These are phyloP conservation scores for Alternaria arbusti DNA, from an alignment of 2,329 filamentous ascomycete species.

Conservation along the genomic window DNA sequence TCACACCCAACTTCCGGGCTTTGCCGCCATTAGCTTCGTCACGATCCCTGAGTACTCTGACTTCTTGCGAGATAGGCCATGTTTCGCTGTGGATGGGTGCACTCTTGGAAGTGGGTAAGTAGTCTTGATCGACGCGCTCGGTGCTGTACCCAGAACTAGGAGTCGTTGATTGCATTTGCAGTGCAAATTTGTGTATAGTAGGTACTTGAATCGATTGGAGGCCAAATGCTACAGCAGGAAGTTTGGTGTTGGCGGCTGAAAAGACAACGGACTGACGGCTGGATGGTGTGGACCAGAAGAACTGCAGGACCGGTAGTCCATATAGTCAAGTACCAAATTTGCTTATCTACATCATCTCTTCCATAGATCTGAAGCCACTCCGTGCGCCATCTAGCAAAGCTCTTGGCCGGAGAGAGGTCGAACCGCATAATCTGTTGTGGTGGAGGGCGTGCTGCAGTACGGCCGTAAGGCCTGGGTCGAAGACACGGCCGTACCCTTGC, in stretches of 20 bases:
- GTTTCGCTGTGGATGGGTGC: not conserved
- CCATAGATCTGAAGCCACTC: not conserved
- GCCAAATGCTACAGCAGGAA: not conserved
- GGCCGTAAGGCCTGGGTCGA: not conserved
- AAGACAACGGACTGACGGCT: not conserved
- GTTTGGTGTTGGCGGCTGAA: not conserved
- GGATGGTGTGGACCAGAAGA: not conserved
- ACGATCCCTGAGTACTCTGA: not conserved
- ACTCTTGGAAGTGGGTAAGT: not conserved
- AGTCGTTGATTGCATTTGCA: not conserved
- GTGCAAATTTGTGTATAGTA: not conserved
- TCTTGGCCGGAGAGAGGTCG: not conserved
- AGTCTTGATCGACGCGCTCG: not conserved
- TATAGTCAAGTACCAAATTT: not conserved
- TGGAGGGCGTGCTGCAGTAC: not conserved
- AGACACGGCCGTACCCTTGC: not conserved
- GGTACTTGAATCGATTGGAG: not conserved
- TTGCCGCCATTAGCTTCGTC: slow-evolving; percentile 4
- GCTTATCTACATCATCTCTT: not conserved
- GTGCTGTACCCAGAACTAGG: not conserved
- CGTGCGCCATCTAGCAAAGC: not conserved
- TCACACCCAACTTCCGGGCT: slow-evolving; percentile 74
- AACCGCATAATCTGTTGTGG: not conserved
- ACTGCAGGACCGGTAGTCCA: not conserved
- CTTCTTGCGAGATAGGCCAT: not conserved